Evolutionary conservation across 768 basidiomycete genomes (phyloP), one percentile per base, ranked within the genome.

Genomic region (Lactarius pseudohatsudake): DNA sequence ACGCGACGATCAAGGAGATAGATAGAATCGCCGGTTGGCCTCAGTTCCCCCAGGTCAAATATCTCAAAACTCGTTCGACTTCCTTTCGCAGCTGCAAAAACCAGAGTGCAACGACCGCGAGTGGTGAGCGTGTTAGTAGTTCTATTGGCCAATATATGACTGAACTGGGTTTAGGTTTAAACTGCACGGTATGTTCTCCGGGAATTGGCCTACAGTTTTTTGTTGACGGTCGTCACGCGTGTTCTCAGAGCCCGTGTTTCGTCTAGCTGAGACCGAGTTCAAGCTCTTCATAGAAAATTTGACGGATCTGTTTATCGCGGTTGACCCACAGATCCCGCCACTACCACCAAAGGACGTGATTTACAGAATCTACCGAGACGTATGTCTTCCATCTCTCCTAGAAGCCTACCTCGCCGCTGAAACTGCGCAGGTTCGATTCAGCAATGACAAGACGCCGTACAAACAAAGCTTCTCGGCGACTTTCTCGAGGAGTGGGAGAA

Each of bases 391-490:
- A 36, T 41, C n/a, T 55, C 54, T 55, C 40, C 59, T 30, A 32
- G 30, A 47, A 26, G 30, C 3, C 30, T 8, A 30, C 58, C 30
- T 36, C 30, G n/a, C 43, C 20, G 26, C 9, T 28, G 8, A 41
- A 22, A 41, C 13, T n/a, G 8, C 41, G 41, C 55, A 94, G 91
- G 76, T 96, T 28, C 85, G 95, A 16, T 97, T 96, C 77, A 93
- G 91, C 73, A 92, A 92, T 64, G 91, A 95, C 74, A 96, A 95
- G 79, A 99, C 96, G 5, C 96, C 96, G 0, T 99, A 99, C 80
- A 98, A 98, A 78, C 84, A 76, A 7, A 81, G 82, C 11, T 82
- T 98, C 38, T 89, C 90, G 0, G 91, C 92, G 0, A 90, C 88
- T 62, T 92, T 96, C 71, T 95, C 94, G 4, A 81, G 97, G 57